Conservation (phyloP, 1,139 yeast genomes). For the Lodderomyces pseudojiufengensis region DNA sequence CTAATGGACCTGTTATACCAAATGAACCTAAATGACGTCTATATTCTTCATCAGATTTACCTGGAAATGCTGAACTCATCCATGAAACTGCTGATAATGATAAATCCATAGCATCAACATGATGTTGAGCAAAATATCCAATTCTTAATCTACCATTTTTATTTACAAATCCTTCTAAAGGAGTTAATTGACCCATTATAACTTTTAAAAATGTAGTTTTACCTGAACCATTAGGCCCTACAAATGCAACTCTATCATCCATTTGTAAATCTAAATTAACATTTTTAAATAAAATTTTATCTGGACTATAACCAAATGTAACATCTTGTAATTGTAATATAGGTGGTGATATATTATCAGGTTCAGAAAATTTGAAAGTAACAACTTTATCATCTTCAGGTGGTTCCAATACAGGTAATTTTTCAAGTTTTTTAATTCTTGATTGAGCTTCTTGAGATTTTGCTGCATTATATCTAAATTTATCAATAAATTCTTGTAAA, state of each 20-base stretch:
- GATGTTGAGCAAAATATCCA: constrained; percentile 99
- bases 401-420: constrained; percentile 85
- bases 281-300: constrained; percentile 57
- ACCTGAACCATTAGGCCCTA: constrained; percentile 99
- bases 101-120: constrained; percentile 96
- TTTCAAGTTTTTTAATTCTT: constrained; percentile 92
- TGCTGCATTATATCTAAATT: constrained; percentile 95
- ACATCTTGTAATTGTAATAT: constrained; percentile 85
- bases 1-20: constrained; percentile 93
- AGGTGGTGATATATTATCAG: constrained; percentile 91
- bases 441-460: constrained; percentile 97
- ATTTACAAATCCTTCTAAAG: constrained; percentile 70
- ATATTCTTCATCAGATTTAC: constrained; percentile 93
- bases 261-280: constrained; percentile 85
- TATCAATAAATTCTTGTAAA: constrained; percentile 90
- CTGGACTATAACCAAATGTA: constrained; percentile 74
- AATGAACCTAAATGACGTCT: constrained; percentile 95
- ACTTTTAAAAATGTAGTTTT: constrained; percentile 89
- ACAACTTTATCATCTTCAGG: constrained; percentile 90
- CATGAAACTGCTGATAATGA: constrained; percentile 85
- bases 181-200: constrained; percentile 71
- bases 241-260: constrained; percentile 92
- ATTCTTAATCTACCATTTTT: constrained; percentile 84
- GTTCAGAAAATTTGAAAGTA: constrained; percentile 91
- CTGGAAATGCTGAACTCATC: constrained; percentile 90